Evolutionary conservation across 805 yeast genomes (phyloP).

Genomic region (Cyberlindnera maclurae): DNA sequence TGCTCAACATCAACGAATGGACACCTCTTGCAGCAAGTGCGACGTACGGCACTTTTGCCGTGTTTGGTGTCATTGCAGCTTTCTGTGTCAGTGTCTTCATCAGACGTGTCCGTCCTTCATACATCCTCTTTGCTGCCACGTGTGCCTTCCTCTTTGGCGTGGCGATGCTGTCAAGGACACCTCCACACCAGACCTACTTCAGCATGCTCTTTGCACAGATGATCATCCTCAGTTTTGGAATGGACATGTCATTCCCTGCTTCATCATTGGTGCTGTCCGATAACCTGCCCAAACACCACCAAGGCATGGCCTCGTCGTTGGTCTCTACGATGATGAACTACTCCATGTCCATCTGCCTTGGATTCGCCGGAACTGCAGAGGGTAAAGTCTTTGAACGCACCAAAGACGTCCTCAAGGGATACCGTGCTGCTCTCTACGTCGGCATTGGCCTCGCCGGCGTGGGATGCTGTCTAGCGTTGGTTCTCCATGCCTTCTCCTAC

Average conservation of each 20-base stretch:
- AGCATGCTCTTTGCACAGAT: constrained; percentile 48
- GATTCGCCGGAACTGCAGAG: constrained; percentile 66
- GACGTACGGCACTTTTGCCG: constrained; percentile 37
- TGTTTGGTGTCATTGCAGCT: constrained; percentile 53
- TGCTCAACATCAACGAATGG: constrained; percentile 43
- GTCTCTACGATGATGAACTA: constrained; percentile 67
- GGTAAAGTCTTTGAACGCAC: constrained; percentile 28
- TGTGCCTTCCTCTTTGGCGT: constrained; percentile 49
- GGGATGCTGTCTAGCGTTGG: constrained; percentile 26
- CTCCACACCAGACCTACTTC: constrained; percentile 55
- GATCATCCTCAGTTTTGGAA: constrained; percentile 57
- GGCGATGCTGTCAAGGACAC: constrained; percentile 46
- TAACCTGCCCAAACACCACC: constrained; percentile 52
- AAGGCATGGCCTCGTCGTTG: constrained; percentile 74
- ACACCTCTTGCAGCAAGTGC: constrained; percentile 40
- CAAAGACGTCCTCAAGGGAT: constrained; percentile 31
- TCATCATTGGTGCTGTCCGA: constrained; percentile 58
- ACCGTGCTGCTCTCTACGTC: constrained; percentile 50
- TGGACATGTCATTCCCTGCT: constrained; percentile 76
- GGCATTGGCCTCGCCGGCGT: constrained; percentile 55
- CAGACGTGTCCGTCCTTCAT: constrained; percentile 39
- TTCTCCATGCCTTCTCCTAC: constrained; percentile 7
- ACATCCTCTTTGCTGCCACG: constrained; percentile 43
- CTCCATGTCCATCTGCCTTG: constrained; percentile 63
- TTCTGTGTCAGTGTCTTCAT: constrained; percentile 42